Conservation (phyloP, 2,329 filamentous ascomycete genomes). For the Bipolaris bicolor region DNA sequence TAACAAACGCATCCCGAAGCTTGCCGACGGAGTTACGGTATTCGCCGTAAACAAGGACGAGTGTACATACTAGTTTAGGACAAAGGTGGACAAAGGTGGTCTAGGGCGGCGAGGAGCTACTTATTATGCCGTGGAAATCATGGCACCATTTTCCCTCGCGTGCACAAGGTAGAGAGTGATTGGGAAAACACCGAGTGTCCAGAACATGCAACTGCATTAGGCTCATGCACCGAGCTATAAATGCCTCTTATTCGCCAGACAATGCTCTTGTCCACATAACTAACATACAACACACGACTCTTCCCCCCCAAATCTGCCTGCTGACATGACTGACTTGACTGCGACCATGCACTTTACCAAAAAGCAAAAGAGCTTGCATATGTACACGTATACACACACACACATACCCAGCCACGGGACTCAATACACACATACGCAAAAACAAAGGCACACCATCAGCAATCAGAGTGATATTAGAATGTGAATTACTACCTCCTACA, state of each 20-base stretch:
- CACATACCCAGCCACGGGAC: background rate
- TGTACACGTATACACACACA: background rate
- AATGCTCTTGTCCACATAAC: background rate
- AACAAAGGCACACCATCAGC: constrained; percentile 17
- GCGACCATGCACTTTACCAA: no score
- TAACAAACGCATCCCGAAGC: no score
- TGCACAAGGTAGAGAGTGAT: background rate
- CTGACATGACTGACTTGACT: no score
- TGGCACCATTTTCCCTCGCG: background rate
- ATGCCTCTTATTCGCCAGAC: background rate
- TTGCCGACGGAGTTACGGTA: no score
- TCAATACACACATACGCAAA: background rate
- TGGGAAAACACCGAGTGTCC: background rate
- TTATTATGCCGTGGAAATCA: background rate
- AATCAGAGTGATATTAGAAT: constrained; percentile 46
- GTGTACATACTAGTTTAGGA: no score
- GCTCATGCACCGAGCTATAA: background rate
- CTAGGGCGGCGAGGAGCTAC: background rate
- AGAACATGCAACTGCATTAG: background rate
- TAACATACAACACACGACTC: background rate
- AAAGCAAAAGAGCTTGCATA: background rate
- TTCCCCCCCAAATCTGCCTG: background rate
- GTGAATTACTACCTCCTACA: constrained; percentile 51
- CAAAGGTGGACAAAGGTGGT: no score
- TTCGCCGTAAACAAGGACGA: no score